These are phyloP conservation scores for Bipolaris cookei DNA, from an alignment of 2,329 filamentous ascomycete genomes.

Conservation along the genomic window DNA sequence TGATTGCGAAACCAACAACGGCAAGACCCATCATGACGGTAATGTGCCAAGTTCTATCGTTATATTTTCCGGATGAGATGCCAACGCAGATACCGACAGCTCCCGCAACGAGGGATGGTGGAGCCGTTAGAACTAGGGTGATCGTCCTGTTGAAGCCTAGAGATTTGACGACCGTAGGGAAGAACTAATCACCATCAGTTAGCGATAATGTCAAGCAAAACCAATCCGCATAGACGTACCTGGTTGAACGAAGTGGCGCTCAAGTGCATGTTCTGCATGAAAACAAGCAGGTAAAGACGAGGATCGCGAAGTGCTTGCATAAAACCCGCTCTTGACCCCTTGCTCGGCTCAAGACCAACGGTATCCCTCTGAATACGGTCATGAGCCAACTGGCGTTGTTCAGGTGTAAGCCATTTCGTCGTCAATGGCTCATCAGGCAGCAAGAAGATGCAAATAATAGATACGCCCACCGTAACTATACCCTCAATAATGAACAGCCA, in stretches of 20 bases:
- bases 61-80: conserved; percentile 48
- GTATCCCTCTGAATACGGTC: conserved; percentile 53
- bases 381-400: conserved; percentile 50
- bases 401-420: conserved; percentile 53
- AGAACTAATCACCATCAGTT: conserved; percentile 38
- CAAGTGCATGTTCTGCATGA: conserved; percentile 64
- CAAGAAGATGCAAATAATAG: conserved; percentile 30
- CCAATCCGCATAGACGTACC: conserved; percentile 2
- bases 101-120: conserved; percentile 27
- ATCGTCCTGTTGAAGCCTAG: conserved; percentile 58
- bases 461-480: conserved; percentile 5
- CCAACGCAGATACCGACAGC: conserved; percentile 35
- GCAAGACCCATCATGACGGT: conserved; percentile 46
- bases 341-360: conserved; percentile 43
- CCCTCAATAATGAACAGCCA: conserved; percentile 22
- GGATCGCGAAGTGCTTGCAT: conserved; percentile 57
- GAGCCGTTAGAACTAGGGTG: conserved; percentile 58
- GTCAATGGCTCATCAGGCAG: conserved; percentile 37
- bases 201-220: neutral
- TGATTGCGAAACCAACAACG: conserved; percentile 48
- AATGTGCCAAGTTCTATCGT: conserved; percentile 52
- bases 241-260: conserved; percentile 55
- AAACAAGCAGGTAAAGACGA: conserved; percentile 60
- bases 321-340: conserved; percentile 55
- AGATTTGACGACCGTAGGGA: conserved; percentile 57